These are phyloP conservation scores for Aureobasidium sp. DNA, from an alignment of 2,329 filamentous ascomycete genomes.

Conservation along the genomic window DNA sequence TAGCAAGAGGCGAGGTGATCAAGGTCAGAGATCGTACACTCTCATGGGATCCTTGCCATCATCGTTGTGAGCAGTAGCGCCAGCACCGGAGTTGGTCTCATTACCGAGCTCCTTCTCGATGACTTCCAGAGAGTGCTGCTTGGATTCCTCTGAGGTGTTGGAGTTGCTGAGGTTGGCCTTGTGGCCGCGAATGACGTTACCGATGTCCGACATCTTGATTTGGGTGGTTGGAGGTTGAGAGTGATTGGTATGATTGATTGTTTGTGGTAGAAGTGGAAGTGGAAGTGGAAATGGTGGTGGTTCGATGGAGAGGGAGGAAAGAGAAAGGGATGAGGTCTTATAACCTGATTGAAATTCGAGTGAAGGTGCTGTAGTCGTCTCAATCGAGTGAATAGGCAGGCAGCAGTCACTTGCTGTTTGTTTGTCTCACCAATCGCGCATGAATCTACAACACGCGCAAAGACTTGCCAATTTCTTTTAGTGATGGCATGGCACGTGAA, in stretches of 20 bases:
- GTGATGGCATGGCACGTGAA: neutral
- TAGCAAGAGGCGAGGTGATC: neutral
- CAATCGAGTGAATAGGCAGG: neutral
- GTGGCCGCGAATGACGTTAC: constrained; percentile 31
- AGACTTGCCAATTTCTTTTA: neutral
- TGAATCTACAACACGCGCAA: neutral
- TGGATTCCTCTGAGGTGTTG: constrained; percentile 46
- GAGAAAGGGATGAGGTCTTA: neutral
- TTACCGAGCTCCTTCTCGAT: constrained; percentile 42
- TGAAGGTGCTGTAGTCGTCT: neutral
- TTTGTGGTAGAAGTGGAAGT: neutral
- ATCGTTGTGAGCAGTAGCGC: constrained; percentile 14
- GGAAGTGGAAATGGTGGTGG: neutral
- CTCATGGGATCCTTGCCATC: constrained; percentile 39
- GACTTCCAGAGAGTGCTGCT: constrained; percentile 45
- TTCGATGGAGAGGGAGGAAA: neutral
- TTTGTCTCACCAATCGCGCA: neutral
- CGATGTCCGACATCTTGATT: constrained; percentile 6
- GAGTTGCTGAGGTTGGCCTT: constrained; percentile 49
- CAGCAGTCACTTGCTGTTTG: neutral
- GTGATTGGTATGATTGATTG: neutral
- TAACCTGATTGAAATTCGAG: neutral
- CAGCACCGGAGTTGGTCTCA: neutral
- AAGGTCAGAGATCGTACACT: constrained; percentile 32
- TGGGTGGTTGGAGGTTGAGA: neutral